These are phyloP conservation scores for Chrysosporium keratinophilum DNA, from an alignment of 2,329 filamentous ascomycete species.

Conservation along the genomic window DNA sequence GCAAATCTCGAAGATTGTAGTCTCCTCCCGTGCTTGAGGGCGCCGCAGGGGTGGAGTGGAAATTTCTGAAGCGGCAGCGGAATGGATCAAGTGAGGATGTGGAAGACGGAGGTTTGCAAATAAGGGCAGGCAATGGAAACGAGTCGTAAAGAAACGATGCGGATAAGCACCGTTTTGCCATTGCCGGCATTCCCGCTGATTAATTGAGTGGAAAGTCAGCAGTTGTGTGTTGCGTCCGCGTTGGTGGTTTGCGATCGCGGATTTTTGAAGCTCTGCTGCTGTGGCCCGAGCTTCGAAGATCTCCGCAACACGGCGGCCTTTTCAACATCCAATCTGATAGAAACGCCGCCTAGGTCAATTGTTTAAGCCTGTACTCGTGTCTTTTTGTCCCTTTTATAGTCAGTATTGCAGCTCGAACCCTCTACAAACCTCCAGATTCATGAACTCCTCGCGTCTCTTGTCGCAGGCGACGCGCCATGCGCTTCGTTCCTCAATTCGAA, in stretches of 20 bases:
- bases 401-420: no score
- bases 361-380: no score
- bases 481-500: constrained; percentile 10
- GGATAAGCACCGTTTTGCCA: constrained; percentile 1
- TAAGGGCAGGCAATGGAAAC: background rate
- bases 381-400: no score
- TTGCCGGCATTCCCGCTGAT: background rate
- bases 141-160: background rate
- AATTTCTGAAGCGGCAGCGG: background rate
- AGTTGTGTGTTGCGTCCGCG: no score
- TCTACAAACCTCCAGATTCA: background rate
- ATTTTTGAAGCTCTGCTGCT: background rate
- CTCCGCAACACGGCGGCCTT: background rate
- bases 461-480: constrained; percentile 10
- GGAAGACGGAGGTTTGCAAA: background rate
- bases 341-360: background rate
- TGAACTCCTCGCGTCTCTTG: constrained; percentile 16
- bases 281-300: background rate
- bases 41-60: background rate
- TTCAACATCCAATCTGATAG: background rate
- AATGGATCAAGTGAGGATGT: background rate
- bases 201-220: background rate
- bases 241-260: background rate
- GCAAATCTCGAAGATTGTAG: background rate
- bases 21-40: background rate